Base-by-base conservation (phyloP, 2,329 filamentous ascomycete species). In the Aureobasidium leucospermi region DNA sequence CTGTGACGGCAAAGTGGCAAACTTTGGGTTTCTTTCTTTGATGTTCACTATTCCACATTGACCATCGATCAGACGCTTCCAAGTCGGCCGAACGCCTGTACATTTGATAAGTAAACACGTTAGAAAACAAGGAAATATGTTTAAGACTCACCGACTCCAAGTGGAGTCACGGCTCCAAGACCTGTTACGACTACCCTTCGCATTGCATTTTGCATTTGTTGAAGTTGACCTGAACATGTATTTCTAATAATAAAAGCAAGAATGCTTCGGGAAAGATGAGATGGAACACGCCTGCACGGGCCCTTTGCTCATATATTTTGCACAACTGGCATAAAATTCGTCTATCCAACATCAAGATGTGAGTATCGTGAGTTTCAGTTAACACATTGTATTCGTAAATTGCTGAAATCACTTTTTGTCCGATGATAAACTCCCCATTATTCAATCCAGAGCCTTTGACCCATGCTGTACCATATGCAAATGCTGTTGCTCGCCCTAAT, bases 11-110 rank as follows among this genome's bases (percentile, higher is more conserved):
- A 96, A 78, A 45, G 85, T 82, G 8, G 78, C 79, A 80, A 92
- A 96, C 64, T 77, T 72, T 63, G 78, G 63, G 75, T 85, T 82
- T 56, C 83, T 79, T 60, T 82, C 72, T 60, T 81, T 81, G 56
- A 94, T 81, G 66, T 88, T 93, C 60, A 85, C 81, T 67, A 99
- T 85, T 64, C 92, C 94, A 63, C 87, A 91, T 41, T 92, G 80
- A 46, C 90, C 85, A 43, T 88, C 85, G 32, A 97, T 73, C 43
- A 99, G 83, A 57, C 89, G 86, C 62, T 77, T 81, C 94, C 94
- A 99, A 62, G 89, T 89, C 59, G 78, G 84, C 65, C 83, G 84
- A 63, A 88, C 80, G 63, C 91, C 83, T 85, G 60, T 19, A 39
- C 2, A 19, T 41, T 34, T 16, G 7, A 42, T 55, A 8, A 60